Conservation (phyloP, 371 early-diverging fungal genomes). For the Batkoa obscura region DNA sequence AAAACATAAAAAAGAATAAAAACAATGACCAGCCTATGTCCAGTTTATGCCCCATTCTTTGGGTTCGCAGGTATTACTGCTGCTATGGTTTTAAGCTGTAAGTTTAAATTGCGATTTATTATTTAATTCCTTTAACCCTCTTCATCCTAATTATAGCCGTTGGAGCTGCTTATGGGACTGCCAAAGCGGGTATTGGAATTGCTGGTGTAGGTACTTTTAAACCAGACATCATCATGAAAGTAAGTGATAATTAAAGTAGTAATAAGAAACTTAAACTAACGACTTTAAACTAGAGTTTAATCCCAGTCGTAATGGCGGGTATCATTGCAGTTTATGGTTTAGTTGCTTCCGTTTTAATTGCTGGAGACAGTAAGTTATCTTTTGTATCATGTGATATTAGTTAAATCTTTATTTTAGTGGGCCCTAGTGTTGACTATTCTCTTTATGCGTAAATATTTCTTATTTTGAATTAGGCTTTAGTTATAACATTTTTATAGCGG, state of each 20-base stretch:
- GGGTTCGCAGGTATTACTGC: conserved; percentile 41
- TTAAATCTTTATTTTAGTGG: conserved; percentile 8
- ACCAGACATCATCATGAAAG: conserved; percentile 85
- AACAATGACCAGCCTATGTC: no score
- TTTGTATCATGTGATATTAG: conserved; percentile 12
- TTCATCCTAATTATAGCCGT: conserved; percentile 23
- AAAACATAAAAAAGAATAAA: no score
- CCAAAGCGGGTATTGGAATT: conserved; percentile 92
- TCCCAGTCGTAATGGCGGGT: conserved; percentile 97
- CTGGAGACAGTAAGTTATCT: conserved; percentile 47
- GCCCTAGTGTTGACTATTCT: conserved; percentile 9
- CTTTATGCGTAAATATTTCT: conserved; percentile 10
- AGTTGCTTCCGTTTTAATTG: conserved; percentile 80
- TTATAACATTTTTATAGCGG: conserved; percentile 18
- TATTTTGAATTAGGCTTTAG: neutral
- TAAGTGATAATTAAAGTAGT: conserved; percentile 6
- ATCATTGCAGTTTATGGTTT: conserved; percentile 96
- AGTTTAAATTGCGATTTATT: conserved; percentile 6
- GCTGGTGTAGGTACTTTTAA: conserved; percentile 86
- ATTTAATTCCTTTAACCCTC: neutral
- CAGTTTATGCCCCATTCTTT: conserved; percentile 41
- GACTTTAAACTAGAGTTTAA: conserved; percentile 31
- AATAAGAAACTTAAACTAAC: no score
- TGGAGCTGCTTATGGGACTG: conserved; percentile 96
- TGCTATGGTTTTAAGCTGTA: conserved; percentile 43